These are phyloP conservation scores for Pestalotiopsis sp. DNA, from an alignment of 2,329 filamentous ascomycete species.

Conservation along the genomic window DNA sequence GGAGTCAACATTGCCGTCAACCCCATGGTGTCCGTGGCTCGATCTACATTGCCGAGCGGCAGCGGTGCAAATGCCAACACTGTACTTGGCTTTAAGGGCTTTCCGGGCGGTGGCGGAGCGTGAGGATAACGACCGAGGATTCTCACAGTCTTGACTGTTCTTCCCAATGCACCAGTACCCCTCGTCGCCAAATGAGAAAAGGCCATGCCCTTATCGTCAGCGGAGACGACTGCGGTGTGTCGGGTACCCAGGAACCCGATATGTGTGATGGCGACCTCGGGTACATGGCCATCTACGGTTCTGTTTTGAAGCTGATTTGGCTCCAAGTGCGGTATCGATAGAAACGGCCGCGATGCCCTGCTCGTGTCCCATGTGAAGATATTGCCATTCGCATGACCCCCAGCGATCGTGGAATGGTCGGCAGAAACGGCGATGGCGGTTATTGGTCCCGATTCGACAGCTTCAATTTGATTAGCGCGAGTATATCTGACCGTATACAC, in stretches of 20 bases:
- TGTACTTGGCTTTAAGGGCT: conserved; percentile 85
- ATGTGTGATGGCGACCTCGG: conserved; percentile 78
- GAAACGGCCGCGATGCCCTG: conserved; percentile 81
- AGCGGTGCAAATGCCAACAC: conserved; percentile 89
- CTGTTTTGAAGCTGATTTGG: conserved; percentile 64
- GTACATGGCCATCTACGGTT: conserved; percentile 80
- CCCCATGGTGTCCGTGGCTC: conserved; percentile 83
- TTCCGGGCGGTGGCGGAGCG: conserved; percentile 61
- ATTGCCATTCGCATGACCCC: conserved; percentile 84
- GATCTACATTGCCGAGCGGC: conserved; percentile 91
- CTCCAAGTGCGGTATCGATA: conserved; percentile 80
- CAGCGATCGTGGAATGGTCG: conserved; percentile 89
- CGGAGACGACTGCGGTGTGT: conserved; percentile 92
- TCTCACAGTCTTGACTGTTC: conserved; percentile 85
- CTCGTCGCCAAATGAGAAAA: conserved; percentile 95
- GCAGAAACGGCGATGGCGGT: conserved; percentile 89
- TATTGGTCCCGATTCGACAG: conserved; percentile 86
- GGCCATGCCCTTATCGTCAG: conserved; percentile 94
- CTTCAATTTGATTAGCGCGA: conserved; percentile 48
- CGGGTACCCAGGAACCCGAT: conserved; percentile 93
- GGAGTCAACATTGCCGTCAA: conserved; percentile 95
- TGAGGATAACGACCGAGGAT: conserved; percentile 91
- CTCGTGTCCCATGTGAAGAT: conserved; percentile 98
- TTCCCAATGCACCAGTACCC: conserved; percentile 82
- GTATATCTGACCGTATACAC: neutral